phyloP scores from a whole-genome alignment of 1,284 basidiomycete species.

The Malassezia restricta region DNA sequence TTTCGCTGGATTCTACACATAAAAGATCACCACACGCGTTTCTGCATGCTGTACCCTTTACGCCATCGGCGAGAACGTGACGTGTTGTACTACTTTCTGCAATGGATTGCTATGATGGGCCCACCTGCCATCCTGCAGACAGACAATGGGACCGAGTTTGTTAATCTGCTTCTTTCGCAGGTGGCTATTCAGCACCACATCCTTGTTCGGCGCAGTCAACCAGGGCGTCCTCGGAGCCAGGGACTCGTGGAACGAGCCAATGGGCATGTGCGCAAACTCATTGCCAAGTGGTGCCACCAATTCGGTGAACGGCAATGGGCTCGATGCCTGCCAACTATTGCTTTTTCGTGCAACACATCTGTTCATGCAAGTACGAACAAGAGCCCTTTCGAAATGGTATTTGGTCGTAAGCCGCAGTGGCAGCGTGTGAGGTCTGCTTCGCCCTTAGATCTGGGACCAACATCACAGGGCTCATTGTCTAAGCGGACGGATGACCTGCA shows the following conservation, averaged over 20 bases:
- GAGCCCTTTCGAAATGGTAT: constrained; percentile 3
- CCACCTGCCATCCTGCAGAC: constrained; percentile 5
- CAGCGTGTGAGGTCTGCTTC: background rate
- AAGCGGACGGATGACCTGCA: background rate
- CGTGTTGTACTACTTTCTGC: background rate
- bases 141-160: constrained; percentile 5
- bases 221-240: constrained; percentile 4
- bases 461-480: background rate
- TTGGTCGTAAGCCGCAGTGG: background rate
- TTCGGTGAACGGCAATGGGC: background rate
- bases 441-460: background rate
- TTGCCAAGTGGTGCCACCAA: constrained; percentile 8
- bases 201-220: background rate
- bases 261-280: constrained; percentile 2
- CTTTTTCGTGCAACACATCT: constrained; percentile 3
- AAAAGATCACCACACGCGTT: constrained; percentile 8
- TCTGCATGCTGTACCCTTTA: constrained; percentile 7
- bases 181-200: constrained; percentile 1
- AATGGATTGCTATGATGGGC: constrained; percentile 4
- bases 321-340: background rate
- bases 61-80: background rate
- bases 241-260: constrained; percentile 8
- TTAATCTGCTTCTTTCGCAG: background rate
- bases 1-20: constrained; percentile 8
- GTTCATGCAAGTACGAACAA: background rate